Evolutionary conservation across 2,329 filamentous ascomycete genomes (phyloP).

Genomic region (Colletotrichum sp.): DNA sequence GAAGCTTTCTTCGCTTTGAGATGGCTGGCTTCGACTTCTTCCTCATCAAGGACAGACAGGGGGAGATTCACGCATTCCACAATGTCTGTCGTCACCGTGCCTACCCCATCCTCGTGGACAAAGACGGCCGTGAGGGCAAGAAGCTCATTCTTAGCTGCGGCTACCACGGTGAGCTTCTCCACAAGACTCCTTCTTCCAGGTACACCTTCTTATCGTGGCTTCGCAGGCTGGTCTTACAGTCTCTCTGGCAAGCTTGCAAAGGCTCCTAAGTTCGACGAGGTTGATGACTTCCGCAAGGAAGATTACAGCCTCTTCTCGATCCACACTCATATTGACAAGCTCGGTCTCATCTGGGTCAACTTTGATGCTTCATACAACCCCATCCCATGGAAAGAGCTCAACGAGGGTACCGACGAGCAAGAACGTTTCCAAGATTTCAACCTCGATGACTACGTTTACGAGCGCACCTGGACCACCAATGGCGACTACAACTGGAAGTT

Average conservation of each 20-base stretch:
- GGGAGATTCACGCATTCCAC: constrained; percentile 18
- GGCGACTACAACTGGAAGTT: constrained; percentile 43
- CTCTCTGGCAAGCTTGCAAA: constrained; percentile 47
- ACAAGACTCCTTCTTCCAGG: not conserved
- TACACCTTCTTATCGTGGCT: not conserved
- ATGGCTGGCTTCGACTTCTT: constrained; percentile 23
- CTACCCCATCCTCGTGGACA: constrained; percentile 19
- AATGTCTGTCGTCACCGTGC: constrained; percentile 23
- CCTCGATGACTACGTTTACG: constrained; percentile 28
- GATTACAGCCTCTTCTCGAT: constrained; percentile 46
- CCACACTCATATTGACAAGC: constrained; percentile 47
- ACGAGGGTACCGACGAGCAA: constrained; percentile 28
- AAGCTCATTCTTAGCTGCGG: not conserved
- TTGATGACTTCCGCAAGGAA: constrained; percentile 43
- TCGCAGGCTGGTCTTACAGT: constrained; percentile 47
- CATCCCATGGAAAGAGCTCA: constrained; percentile 46
- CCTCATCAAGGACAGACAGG: constrained; percentile 21
- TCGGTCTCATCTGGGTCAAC: constrained; percentile 56
- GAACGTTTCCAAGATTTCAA: constrained; percentile 25
- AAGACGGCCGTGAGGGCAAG: constrained; percentile 13
- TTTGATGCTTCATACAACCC: constrained; percentile 40
- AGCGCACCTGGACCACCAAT: constrained; percentile 35
- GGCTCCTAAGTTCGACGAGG: constrained; percentile 44
- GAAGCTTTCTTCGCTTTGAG: constrained; percentile 16
- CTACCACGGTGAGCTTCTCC: not conserved